These are phyloP conservation scores for Gonium pectorale DNA, from an alignment of 139 green algal genomes.

Conservation along the genomic window DNA sequence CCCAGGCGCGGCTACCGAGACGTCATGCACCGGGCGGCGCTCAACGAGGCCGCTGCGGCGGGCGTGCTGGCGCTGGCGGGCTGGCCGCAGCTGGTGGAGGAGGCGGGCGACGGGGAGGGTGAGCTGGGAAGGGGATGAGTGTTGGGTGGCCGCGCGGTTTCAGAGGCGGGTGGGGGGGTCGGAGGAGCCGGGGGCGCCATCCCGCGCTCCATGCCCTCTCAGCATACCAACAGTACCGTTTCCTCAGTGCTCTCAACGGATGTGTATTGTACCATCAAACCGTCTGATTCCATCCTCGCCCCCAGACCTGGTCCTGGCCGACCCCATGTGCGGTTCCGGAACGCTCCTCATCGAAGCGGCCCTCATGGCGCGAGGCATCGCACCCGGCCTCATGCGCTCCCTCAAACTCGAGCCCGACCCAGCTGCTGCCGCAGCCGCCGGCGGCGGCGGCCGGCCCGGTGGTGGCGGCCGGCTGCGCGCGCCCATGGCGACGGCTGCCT, in stretches of 20 bases:
- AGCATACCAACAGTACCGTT: no score
- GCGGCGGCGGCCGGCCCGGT: not conserved
- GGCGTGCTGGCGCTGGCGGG: slow-evolving; percentile 79
- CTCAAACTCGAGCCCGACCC: slow-evolving; percentile 58
- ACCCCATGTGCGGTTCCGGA: slow-evolving; percentile 95
- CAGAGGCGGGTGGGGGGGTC: not conserved
- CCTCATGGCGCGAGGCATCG: slow-evolving; percentile 80
- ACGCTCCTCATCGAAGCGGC: slow-evolving; percentile 93
- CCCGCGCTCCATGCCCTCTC: not conserved
- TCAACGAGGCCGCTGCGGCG: slow-evolving; percentile 93
- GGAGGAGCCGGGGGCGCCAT: not conserved
- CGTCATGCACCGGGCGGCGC: slow-evolving; percentile 86
- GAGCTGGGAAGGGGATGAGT: not conserved
- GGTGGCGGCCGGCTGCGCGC: not conserved
- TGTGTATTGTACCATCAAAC: no score
- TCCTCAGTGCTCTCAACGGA: no score
- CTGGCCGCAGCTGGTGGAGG: slow-evolving; percentile 60
- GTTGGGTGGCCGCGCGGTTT: not conserved
- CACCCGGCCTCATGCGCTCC: slow-evolving; percentile 79
- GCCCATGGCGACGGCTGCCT: slow-evolving; percentile 22
- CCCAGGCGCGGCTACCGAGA: slow-evolving; percentile 83
- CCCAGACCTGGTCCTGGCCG: slow-evolving; percentile 66
- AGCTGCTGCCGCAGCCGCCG: not conserved
- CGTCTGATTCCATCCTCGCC: slow-evolving; percentile 27
- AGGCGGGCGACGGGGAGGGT: slow-evolving; percentile 26